These are phyloP conservation scores for Eucalyptus marginata DNA, from an alignment of 345 rosid genomes.

Conservation along the genomic window DNA sequence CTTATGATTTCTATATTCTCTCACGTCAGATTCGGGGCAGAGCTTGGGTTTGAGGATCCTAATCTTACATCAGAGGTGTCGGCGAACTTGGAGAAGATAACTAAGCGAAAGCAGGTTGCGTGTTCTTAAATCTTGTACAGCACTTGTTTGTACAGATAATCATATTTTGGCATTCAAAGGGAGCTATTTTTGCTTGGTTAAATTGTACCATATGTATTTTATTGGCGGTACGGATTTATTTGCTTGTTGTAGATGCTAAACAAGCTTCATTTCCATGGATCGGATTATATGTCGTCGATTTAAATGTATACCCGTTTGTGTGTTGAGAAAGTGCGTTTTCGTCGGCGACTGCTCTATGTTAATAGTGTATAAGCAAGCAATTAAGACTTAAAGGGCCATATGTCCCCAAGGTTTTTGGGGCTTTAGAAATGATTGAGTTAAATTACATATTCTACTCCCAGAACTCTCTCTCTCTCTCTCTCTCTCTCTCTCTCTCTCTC, in stretches of 20 bases:
- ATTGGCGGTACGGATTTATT: not conserved
- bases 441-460: not conserved
- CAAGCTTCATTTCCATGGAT: not conserved
- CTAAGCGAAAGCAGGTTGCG: conserved; percentile 42
- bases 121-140: conserved; percentile 45
- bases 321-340: not conserved
- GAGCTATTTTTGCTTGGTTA: not conserved
- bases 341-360: not conserved
- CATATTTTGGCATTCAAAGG: not conserved
- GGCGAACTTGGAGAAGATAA: conserved; percentile 57
- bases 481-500: not conserved
- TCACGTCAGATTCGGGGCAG: conserved; percentile 48
- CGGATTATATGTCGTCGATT: not conserved
- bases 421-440: not conserved
- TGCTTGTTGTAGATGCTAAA: not conserved
- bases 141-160: not conserved
- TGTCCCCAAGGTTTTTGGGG: not conserved
- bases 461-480: not conserved
- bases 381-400: not conserved
- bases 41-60: conserved; percentile 80
- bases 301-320: not conserved
- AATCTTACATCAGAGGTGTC: conserved; percentile 76
- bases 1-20: not conserved
- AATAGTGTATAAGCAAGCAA: not conserved
- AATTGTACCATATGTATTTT: not conserved